Conservation (phyloP, 2,329 filamentous ascomycete species). For the Trichoderma pleuroti region DNA sequence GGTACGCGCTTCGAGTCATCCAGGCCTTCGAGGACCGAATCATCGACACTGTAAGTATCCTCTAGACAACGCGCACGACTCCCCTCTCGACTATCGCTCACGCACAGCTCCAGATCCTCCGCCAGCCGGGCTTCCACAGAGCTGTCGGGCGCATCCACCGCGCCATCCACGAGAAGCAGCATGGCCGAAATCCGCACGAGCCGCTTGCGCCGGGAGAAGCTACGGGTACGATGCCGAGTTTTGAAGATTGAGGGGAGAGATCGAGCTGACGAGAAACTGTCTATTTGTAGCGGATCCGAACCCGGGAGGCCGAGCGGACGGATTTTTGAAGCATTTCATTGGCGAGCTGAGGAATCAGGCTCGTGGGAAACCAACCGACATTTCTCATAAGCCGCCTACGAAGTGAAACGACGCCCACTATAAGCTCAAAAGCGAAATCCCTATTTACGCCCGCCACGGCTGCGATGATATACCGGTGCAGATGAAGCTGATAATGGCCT, state of each 20-base stretch:
- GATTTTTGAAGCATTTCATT: slow-evolving; percentile 47
- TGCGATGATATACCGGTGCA: neutral
- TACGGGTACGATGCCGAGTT: slow-evolving; percentile 37
- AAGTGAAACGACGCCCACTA: slow-evolving; percentile 22
- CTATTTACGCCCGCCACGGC: neutral
- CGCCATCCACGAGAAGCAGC: slow-evolving; percentile 44
- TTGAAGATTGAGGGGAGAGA: neutral
- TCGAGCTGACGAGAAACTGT: neutral
- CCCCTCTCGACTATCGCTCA: slow-evolving; percentile 4
- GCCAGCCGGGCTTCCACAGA: slow-evolving; percentile 49
- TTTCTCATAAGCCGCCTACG: slow-evolving; percentile 29
- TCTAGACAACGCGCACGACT: neutral
- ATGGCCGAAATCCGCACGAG: slow-evolving; percentile 50
- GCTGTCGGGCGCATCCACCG: slow-evolving; percentile 52
- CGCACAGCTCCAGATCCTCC: slow-evolving; percentile 41
- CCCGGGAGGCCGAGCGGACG: slow-evolving; percentile 22
- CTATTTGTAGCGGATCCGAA: slow-evolving; percentile 33
- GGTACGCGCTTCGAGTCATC: slow-evolving; percentile 34
- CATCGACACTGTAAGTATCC: slow-evolving; percentile 27
- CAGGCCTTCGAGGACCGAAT: slow-evolving; percentile 33
- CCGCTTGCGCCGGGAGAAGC: slow-evolving; percentile 52
- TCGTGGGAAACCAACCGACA: slow-evolving; percentile 42
- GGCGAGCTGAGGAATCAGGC: slow-evolving; percentile 51
- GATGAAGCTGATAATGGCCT: neutral
- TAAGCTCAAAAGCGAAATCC: neutral